Evolutionary conservation across 75 land plant genomes (phyloP).

Genomic region (Adiantum capillusveneris): DNA sequence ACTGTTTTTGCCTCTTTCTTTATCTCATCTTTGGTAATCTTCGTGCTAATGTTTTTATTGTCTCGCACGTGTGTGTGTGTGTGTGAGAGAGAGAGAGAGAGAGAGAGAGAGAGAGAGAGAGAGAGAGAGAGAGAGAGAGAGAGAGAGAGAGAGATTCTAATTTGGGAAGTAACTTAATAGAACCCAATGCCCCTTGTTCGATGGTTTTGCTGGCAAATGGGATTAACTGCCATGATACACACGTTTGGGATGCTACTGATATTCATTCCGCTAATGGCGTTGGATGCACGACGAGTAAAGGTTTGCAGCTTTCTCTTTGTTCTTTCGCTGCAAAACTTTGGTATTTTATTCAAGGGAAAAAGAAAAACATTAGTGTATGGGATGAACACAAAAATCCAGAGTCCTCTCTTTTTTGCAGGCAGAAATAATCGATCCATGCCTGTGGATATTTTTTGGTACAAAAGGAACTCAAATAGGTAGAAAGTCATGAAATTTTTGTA

Average conservation of each 20-base stretch:
- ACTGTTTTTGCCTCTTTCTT: slow-evolving; percentile 42
- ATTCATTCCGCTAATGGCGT: slow-evolving; percentile 35
- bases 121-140: too few relatives aligned
- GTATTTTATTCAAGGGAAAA: too few relatives aligned
- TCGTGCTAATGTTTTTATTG: neutral
- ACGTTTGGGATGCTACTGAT: slow-evolving; percentile 39
- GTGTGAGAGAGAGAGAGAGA: neutral
- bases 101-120: neutral
- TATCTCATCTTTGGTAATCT: slow-evolving; percentile 36
- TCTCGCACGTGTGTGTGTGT: slow-evolving; percentile 13
- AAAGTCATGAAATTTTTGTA: too few relatives aligned
- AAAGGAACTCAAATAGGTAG: neutral
- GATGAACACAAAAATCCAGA: too few relatives aligned
- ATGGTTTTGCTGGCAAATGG: slow-evolving; percentile 59
- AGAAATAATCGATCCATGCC: slow-evolving; percentile 18
- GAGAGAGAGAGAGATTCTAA: too few relatives aligned
- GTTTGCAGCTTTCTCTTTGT: slow-evolving; percentile 4
- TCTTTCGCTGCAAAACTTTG: too few relatives aligned
- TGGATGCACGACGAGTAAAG: slow-evolving; percentile 37
- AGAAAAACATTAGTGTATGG: too few relatives aligned
- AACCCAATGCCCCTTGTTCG: slow-evolving; percentile 38
- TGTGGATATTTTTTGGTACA: slow-evolving; percentile 30
- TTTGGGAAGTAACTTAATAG: slow-evolving; percentile 6
- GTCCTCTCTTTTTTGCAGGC: slow-evolving; percentile 19
- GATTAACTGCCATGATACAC: slow-evolving; percentile 34